A percentile compares a stretch with the other conserved stretches of the same genome.
Evolutionary conservation across 768 basidiomycete genomes (phyloP).

Genomic region (Coprinellus micaceus): DNA sequence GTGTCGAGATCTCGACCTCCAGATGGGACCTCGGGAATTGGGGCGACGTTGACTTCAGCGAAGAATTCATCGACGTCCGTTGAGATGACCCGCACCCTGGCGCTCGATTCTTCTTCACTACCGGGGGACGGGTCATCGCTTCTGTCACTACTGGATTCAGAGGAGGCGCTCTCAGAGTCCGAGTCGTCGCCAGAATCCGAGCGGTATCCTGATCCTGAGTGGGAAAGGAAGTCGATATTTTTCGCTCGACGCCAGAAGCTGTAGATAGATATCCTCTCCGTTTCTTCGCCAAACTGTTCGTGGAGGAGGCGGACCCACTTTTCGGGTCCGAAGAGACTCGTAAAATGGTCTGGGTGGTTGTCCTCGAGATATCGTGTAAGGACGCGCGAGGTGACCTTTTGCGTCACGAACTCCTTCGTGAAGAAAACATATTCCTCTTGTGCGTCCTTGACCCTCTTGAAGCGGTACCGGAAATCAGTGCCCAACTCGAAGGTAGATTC

Average conservation of each 20-base stretch:
- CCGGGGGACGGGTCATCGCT: neutral
- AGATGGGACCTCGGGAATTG: constrained; percentile 36
- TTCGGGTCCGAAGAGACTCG: constrained; percentile 40
- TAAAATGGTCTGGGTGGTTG: constrained; percentile 47
- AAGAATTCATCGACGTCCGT: constrained; percentile 33
- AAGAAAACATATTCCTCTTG: constrained; percentile 46
- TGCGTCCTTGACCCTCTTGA: constrained; percentile 37
- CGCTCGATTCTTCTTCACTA: neutral
- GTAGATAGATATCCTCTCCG: constrained; percentile 27
- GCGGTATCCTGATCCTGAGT: neutral
- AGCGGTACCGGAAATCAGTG: no score
- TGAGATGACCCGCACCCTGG: neutral
- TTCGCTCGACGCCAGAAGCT: constrained; percentile 46
- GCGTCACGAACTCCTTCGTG: no score
- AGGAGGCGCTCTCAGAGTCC: neutral
- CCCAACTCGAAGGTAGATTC: no score
- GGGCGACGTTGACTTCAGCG: constrained; percentile 27
- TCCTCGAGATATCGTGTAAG: constrained; percentile 40
- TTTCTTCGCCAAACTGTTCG: constrained; percentile 3
- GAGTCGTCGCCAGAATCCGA: neutral
- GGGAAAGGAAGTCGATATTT: constrained; percentile 47
- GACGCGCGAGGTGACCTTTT: constrained; percentile 31
- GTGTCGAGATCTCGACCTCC: constrained; percentile 33
- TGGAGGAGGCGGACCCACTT: constrained; percentile 37
- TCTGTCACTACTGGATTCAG: neutral